Conservation (phyloP, 306 rosid species). For the Phaseolus lunatus region DNA sequence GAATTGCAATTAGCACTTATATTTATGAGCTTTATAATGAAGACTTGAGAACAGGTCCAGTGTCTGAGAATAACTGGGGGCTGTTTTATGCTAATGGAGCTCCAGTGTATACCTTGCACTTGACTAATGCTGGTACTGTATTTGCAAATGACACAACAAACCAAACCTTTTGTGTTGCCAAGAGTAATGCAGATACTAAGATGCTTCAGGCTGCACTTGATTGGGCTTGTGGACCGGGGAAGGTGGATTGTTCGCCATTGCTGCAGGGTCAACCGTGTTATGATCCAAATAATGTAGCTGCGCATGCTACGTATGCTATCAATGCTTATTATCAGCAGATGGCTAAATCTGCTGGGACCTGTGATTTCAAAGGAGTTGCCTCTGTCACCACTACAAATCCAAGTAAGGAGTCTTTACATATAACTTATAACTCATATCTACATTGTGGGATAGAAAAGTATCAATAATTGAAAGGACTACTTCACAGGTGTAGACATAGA, state of each 20-base stretch:
- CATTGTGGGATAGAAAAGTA: constrained; percentile 11
- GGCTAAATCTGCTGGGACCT: constrained; percentile 79
- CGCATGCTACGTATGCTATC: constrained; percentile 87
- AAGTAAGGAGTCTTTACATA: constrained; percentile 62
- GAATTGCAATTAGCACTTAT: constrained; percentile 76
- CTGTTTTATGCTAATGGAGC: constrained; percentile 73
- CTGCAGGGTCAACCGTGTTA: constrained; percentile 83
- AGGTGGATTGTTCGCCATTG: constrained; percentile 85
- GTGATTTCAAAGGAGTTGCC: constrained; percentile 98
- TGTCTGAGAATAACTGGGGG: constrained; percentile 98
- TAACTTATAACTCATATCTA: constrained; percentile 3
- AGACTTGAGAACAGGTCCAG: constrained; percentile 75
- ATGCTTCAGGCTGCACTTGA: constrained; percentile 95
- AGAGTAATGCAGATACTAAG: constrained; percentile 67
- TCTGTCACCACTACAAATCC: constrained; percentile 89
- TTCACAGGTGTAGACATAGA: not conserved
- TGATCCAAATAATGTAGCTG: constrained; percentile 75
- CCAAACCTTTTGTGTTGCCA: constrained; percentile 90
- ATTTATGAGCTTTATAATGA: constrained; percentile 96
- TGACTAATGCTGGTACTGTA: constrained; percentile 84
- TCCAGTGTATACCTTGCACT: constrained; percentile 83
- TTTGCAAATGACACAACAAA: constrained; percentile 94
- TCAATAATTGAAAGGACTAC: not conserved
- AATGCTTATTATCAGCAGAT: constrained; percentile 86
- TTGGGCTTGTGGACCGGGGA: constrained; percentile 99